phyloP scores from a whole-genome alignment of 169 alveolate species.

The Eimeria necatrix region DNA sequence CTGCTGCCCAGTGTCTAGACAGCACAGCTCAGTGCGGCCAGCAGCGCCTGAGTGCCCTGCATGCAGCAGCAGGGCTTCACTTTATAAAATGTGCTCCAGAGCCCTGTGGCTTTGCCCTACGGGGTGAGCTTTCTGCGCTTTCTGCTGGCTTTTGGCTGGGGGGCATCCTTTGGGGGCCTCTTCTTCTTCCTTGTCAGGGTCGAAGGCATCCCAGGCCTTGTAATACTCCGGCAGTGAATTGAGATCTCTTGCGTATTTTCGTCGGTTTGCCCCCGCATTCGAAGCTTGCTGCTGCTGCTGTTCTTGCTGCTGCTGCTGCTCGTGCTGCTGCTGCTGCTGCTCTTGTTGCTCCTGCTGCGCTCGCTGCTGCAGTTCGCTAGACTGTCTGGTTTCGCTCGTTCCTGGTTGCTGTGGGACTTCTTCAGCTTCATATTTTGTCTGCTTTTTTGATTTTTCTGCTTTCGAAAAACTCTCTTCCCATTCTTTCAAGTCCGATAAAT shows the following conservation, averaged over 20 bases:
- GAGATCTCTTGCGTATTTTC: slow-evolving; percentile 29
- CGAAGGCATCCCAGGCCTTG: slow-evolving; percentile 61
- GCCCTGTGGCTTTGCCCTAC: neutral
- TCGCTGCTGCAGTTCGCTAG: neutral
- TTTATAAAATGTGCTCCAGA: too few relatives aligned
- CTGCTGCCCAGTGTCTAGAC: too few relatives aligned
- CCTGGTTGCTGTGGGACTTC: neutral
- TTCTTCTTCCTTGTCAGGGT: slow-evolving; percentile 3
- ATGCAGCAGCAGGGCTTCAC: too few relatives aligned
- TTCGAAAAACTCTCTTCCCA: slow-evolving; percentile 25
- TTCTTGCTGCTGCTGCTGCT: neutral
- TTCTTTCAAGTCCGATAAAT: neutral
- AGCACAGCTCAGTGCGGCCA: too few relatives aligned
- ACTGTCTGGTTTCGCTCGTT: neutral
- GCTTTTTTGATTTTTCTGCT: neutral
- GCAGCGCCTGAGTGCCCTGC: too few relatives aligned
- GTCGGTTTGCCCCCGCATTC: neutral
- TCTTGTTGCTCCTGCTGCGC: neutral
- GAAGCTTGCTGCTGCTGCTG: neutral
- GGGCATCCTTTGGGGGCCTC: neutral
- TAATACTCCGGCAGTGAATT: slow-evolving; percentile 40
- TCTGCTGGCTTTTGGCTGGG: too few relatives aligned
- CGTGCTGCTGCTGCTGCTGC: slow-evolving; percentile 53
- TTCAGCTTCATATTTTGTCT: neutral
- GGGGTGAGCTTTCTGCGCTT: neutral